phyloP scores from a whole-genome alignment of 352 stramenopile species.

The Elongisporangium undulatum region DNA sequence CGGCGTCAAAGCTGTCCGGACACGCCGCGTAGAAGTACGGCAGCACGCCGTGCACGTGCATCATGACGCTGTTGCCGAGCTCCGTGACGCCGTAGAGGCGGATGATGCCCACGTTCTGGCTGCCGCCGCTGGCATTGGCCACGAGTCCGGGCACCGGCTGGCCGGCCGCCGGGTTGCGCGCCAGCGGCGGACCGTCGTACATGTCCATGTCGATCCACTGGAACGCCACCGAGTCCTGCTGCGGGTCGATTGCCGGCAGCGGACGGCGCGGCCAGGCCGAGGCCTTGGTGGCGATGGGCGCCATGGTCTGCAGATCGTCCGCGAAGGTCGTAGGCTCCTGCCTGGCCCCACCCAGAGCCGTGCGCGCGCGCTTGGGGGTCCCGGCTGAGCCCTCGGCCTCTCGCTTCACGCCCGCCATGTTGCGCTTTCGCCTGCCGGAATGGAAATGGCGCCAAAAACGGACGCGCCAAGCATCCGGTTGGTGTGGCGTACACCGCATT shows the following conservation, averaged over 20 bases:
- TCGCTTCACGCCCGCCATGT: slow-evolving; percentile 34
- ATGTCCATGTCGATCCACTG: slow-evolving; percentile 99
- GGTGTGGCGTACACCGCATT: background rate
- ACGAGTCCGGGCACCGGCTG: slow-evolving; percentile 61
- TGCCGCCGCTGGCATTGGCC: slow-evolving; percentile 91
- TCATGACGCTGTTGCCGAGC: slow-evolving; percentile 93
- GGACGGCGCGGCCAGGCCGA: slow-evolving; percentile 57
- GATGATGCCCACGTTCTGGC: slow-evolving; percentile 90
- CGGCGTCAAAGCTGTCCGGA: slow-evolving; percentile 62
- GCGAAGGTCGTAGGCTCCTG: slow-evolving; percentile 32
- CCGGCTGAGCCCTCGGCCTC: background rate
- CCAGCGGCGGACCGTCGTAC: slow-evolving; percentile 89
- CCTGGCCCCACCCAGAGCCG: slow-evolving; percentile 20
- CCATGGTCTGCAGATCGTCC: slow-evolving; percentile 57
- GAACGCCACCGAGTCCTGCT: slow-evolving; percentile 54
- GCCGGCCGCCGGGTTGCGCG: slow-evolving; percentile 81
- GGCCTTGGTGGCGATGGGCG: slow-evolving; percentile 52
- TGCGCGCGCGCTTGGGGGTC: slow-evolving; percentile 27
- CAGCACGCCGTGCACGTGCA: slow-evolving; percentile 97
- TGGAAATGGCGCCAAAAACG: slow-evolving; percentile 1
- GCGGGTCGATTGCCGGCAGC: slow-evolving; percentile 29
- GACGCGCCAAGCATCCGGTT: background rate
- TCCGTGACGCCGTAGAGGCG: slow-evolving; percentile 96
- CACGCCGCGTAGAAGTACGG: slow-evolving; percentile 96
- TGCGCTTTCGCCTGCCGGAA: background rate